Base-by-base conservation (phyloP, 2,329 filamentous ascomycete genomes). In the Orbilia quercus region DNA sequence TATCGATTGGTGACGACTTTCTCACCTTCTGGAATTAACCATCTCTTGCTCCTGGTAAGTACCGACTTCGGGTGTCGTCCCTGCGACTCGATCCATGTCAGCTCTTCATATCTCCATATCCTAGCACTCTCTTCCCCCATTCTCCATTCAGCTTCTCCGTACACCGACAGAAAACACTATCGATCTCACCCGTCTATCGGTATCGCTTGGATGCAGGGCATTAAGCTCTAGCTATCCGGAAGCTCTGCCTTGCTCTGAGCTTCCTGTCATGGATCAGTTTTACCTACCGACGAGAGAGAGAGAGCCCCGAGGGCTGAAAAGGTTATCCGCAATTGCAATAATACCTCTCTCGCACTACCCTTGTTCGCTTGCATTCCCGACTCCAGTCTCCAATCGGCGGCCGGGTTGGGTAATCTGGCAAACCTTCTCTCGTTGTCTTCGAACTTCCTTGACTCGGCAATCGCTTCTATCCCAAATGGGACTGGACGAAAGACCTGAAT, bases 381-480 rank as follows among this genome's bases (percentile, higher is more conserved):
- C 36, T 34, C 44, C 28, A 3, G 7, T 40, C 50, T 25, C 36
- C 53, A 11, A 14, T 14, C 25, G 40, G 31, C 18, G 28, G 47
- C 42, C 44, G 55, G 31, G 65, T 40, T 63, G 28, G 48, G 44
- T 28, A 58, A 57, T 63, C 67, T 72, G 67, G 59, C 67, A 72
- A 72, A 72, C 67, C 67, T 72, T 57, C 67, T 72, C 36, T 42
- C 22, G 40, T 54, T 65, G 67, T 72, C 67, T 72, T 72, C 67
- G 67, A 72, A 60, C 67, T 72, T 72, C 67, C 67, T 72, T 31
- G 28, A 66, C 62, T 72, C 67, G 67, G 67, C 67, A 72, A 72
- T 72, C 67, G 59, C 53, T 59, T 64, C 51, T 59, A 25, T 47
- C 67, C 67, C 60, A 65, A 72, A 72, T 18, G 47, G 67, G 67